Base-by-base conservation (phyloP, 768 basidiomycete genomes). In the Leccinum ochraceum region DNA sequence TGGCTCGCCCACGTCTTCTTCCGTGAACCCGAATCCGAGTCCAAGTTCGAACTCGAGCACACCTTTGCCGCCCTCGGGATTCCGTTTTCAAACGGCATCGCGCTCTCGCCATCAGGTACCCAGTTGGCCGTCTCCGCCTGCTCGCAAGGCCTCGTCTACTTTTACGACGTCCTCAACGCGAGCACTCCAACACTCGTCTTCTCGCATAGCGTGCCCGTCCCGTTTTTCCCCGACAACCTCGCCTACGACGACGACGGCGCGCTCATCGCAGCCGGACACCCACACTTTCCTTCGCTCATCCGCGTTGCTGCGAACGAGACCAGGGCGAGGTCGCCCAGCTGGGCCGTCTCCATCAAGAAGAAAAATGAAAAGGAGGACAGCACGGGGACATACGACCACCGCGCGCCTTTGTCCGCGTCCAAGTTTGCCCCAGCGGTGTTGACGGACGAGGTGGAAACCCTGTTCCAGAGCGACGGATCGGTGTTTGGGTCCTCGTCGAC, bases 381-480 rank as follows among this genome's bases (percentile, higher is more conserved):
- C 17, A n/a, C 39, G 17, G 17, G 8, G 24, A 58, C 62, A 24
- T 82, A 77, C 54, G 84, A 86, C 58, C 34, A 53, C 4, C 70
- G 75, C 8, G 84, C 83, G 4, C 84, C 86, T 0, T 68, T 83
- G 42, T 79, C 87, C 0, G 79, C 78, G 37, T 77, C 70, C 58
- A 69, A 67, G 50, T 79, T 81, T 51, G 78, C 81, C 1, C 68
- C 78, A 1, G 65, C 69, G 16, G 68, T 75, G 28, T 63, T 61
- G 10, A 75, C 74, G 2, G 76, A 81, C 65, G 77, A 78, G 36
- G 57, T 89, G 32, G 77, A 80, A 66, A 89, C 89, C 0, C 63
- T 91, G n/a, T 90, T 88, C 75, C 89, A 88, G 74, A 90, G 89
- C 65, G 78, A 86, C 61, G 89, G 89, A n/a, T 76, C 79, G 4